Percentiles rank a stretch among this genome's conserved stretches.
Conservation (phyloP, 345 rosid species). For the Syzygium jambos region DNA sequence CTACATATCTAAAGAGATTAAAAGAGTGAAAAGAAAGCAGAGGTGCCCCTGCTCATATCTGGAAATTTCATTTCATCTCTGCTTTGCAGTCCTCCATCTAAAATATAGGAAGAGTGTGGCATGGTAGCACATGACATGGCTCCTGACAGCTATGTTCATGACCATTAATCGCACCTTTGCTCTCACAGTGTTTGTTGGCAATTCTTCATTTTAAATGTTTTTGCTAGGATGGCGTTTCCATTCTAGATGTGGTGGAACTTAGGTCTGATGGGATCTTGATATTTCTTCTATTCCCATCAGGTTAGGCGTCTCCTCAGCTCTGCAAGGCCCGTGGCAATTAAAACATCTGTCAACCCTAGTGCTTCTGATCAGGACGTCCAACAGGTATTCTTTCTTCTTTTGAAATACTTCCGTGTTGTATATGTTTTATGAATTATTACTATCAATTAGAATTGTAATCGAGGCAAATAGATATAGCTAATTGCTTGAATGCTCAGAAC, state of each 20-base stretch:
- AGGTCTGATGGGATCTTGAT: background rate
- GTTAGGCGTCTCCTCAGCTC: slow-evolving; percentile 90
- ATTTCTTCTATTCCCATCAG: slow-evolving; percentile 22
- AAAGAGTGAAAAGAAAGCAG: background rate
- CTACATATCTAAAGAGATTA: background rate
- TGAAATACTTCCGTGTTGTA: background rate
- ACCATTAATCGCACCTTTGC: background rate
- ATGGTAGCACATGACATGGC: background rate
- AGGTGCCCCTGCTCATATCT: background rate
- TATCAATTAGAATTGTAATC: background rate
- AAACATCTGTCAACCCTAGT: slow-evolving; percentile 67
- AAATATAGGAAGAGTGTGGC: background rate
- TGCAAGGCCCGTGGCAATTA: slow-evolving; percentile 78
- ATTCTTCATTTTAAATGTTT: background rate
- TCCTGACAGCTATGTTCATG: background rate
- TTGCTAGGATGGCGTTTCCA: background rate
- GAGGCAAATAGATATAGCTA: background rate
- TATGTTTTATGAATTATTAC: background rate
- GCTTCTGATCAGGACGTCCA: slow-evolving; percentile 92
- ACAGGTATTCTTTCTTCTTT: slow-evolving; percentile 45
- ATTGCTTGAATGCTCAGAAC: background rate
- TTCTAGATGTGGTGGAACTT: background rate
- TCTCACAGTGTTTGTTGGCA: background rate
- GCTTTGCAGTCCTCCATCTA: background rate
- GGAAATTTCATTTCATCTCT: background rate